A percentile compares a stretch with the other conserved stretches of the same genome.
phyloP scores from a whole-genome alignment of 345 rosid genomes.

The Camelina sativa region DNA sequence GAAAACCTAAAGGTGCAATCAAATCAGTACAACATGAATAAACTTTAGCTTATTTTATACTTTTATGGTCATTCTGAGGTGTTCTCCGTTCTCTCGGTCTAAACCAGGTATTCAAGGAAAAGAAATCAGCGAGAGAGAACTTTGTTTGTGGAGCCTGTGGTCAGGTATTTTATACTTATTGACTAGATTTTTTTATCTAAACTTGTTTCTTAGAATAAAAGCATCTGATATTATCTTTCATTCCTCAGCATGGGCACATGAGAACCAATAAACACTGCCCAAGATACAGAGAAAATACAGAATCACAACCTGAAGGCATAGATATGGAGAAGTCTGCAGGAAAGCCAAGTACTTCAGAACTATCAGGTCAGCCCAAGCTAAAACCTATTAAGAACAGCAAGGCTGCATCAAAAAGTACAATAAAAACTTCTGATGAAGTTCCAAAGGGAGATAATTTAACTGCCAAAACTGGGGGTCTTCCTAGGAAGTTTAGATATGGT shows the following conservation, averaged over 20 bases:
- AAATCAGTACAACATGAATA: slow-evolving; percentile 19
- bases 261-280: slow-evolving; percentile 99
- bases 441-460: slow-evolving; percentile 59
- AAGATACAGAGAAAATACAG: slow-evolving; percentile 83
- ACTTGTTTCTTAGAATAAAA: slow-evolving; percentile 9
- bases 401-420: slow-evolving; percentile 52
- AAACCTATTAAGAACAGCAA: slow-evolving; percentile 65
- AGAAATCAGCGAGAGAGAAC: slow-evolving; percentile 93
- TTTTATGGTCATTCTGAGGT: slow-evolving; percentile 25
- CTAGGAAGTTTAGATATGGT: slow-evolving; percentile 73
- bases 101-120: slow-evolving; percentile 76
- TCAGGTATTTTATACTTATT: slow-evolving; percentile 65
- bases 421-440: slow-evolving; percentile 57
- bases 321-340: slow-evolving; percentile 64
- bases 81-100: slow-evolving; percentile 20
- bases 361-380: slow-evolving; percentile 57
- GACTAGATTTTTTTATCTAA: slow-evolving; percentile 24
- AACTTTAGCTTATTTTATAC: slow-evolving; percentile 11
- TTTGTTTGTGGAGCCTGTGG: slow-evolving; percentile 98
- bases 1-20: slow-evolving; percentile 71
- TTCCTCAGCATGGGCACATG: slow-evolving; percentile 94
- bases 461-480: slow-evolving; percentile 61
- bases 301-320: slow-evolving; percentile 55
- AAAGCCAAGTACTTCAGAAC: slow-evolving; percentile 59
- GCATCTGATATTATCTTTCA: slow-evolving; percentile 33